phyloP scores from a whole-genome alignment of 2,329 filamentous ascomycete genomes.

The Aspergillus luchuensis region DNA sequence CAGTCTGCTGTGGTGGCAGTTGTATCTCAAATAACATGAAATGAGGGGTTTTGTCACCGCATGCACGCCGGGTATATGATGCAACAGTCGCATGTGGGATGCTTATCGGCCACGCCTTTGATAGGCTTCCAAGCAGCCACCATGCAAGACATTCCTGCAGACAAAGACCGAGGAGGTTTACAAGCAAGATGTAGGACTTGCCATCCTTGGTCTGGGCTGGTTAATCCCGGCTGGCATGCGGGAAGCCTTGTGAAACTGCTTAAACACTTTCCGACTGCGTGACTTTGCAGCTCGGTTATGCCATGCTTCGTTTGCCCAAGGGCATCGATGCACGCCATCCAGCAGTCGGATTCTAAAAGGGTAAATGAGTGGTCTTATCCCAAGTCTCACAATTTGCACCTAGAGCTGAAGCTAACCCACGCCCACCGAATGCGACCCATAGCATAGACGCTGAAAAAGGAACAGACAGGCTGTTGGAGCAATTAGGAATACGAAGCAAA shows the following conservation, averaged over 20 bases:
- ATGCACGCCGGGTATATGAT: neutral
- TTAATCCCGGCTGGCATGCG: neutral
- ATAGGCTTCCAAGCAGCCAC: neutral
- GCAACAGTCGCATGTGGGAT: neutral
- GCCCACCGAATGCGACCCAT: slow-evolving; percentile 26
- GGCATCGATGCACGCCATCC: neutral
- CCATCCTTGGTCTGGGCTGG: neutral
- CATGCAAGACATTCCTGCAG: slow-evolving; percentile 1
- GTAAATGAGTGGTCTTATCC: neutral
- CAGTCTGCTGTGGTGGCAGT: neutral
- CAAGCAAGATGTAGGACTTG: neutral
- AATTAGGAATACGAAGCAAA: slow-evolving; percentile 6
- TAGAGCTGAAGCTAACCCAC: slow-evolving; percentile 9
- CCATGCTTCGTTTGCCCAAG: neutral
- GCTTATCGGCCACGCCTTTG: neutral
- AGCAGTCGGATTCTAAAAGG: neutral
- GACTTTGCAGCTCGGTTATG: neutral
- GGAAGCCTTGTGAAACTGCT: neutral
- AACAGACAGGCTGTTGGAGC: slow-evolving; percentile 8
- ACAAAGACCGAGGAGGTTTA: neutral
- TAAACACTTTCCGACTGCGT: neutral
- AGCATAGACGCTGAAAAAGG: slow-evolving; percentile 21
- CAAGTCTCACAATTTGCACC: slow-evolving; percentile 5
- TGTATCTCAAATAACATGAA: neutral
- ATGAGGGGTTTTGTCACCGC: neutral